A percentile compares a stretch with the other conserved stretches of the same genome.
Conservation (phyloP, 2,329 filamentous ascomycete species). For the Fusarium goolgardi region DNA sequence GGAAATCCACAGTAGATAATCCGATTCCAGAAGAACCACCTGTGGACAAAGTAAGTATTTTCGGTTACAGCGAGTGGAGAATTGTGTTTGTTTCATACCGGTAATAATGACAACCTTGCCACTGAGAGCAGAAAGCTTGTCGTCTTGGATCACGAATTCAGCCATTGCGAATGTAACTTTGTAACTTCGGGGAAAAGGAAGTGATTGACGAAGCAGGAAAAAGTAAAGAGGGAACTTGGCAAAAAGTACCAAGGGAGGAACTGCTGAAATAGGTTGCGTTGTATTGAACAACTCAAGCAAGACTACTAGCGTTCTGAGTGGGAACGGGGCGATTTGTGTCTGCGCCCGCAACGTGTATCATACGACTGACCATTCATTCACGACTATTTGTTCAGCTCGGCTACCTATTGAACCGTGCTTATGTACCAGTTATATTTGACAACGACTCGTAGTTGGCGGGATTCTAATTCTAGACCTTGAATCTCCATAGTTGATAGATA, state of each 20-base stretch:
- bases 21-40: slow-evolving; percentile 72
- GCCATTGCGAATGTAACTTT: neutral
- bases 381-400: neutral
- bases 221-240: neutral
- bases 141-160: slow-evolving; percentile 3
- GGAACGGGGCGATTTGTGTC: neutral
- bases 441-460: neutral
- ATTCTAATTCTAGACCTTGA: neutral
- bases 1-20: slow-evolving; percentile 63
- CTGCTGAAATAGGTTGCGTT: neutral
- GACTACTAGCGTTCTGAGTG: neutral
- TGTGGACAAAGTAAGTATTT: slow-evolving; percentile 8
- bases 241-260: neutral
- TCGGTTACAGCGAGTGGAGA: neutral
- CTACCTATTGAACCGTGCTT: neutral
- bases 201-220: neutral
- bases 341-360: neutral
- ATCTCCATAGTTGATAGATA: neutral
- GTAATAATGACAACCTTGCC: slow-evolving; percentile 66
- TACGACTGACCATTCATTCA: neutral
- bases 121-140: neutral
- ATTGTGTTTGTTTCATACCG: slow-evolving; percentile 39
- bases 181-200: neutral
- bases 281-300: neutral
- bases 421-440: neutral